Evolutionary conservation across 108 stramenopile genomes (phyloP).

Genomic region (Asterionellopsis glacialis): DNA sequence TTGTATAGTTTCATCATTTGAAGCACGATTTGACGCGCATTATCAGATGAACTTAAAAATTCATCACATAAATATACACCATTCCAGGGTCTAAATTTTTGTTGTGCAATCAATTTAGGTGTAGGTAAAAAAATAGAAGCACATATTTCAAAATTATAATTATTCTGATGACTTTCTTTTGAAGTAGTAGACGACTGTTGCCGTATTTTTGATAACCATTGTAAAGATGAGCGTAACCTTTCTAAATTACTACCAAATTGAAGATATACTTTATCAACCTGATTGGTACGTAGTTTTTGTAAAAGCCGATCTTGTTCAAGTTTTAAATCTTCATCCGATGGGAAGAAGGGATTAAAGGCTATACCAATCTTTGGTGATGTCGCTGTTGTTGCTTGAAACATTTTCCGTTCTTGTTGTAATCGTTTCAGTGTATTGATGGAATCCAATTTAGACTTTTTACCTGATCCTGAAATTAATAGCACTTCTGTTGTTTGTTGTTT

Average conservation of each 20-base stretch:
- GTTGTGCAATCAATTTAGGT: conserved; percentile 39
- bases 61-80: conserved; percentile 38
- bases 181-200: too few relatives aligned
- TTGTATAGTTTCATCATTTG: conserved; percentile 35
- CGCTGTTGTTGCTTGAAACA: not conserved
- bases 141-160: not conserved
- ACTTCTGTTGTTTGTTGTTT: not conserved
- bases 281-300: conserved; percentile 20
- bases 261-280: conserved; percentile 27
- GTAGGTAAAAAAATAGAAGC: conserved; percentile 41
- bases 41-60: conserved; percentile 20
- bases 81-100: conserved; percentile 55
- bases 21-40: conserved; percentile 19
- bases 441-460: not conserved
- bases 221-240: conserved; percentile 15
- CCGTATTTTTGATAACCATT: conserved; percentile 4
- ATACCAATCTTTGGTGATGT: conserved; percentile 15
- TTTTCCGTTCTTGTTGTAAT: too few relatives aligned
- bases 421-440: too few relatives aligned
- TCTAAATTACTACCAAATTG: conserved; percentile 39
- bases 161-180: too few relatives aligned
- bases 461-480: conserved; percentile 25
- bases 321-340: conserved; percentile 13
- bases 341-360: conserved; percentile 43
- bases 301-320: conserved; percentile 20